A percentile compares a stretch with the other conserved stretches of the same genome.
These are phyloP conservation scores for Keithomyces neogunnii DNA, from an alignment of 2,329 filamentous ascomycete genomes.

Conservation along the genomic window DNA sequence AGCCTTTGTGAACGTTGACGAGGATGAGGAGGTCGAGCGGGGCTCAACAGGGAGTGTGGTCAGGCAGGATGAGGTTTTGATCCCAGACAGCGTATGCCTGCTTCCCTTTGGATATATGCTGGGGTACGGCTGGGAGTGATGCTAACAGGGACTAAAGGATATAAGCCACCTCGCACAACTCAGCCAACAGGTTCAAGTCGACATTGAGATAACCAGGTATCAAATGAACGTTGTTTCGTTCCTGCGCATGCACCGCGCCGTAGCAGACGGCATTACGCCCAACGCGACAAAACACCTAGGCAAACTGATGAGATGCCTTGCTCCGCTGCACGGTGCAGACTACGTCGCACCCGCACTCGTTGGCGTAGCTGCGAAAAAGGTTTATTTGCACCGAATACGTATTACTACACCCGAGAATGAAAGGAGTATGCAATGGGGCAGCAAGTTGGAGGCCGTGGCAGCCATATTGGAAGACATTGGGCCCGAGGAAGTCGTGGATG, in stretches of 20 bases:
- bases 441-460: slow-evolving; percentile 61
- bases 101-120: not conserved
- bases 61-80: slow-evolving; percentile 24
- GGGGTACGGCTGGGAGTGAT: slow-evolving; percentile 8
- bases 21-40: slow-evolving; percentile 29
- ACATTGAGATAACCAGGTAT: slow-evolving; percentile 74
- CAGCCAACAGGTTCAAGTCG: slow-evolving; percentile 51
- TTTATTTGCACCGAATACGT: slow-evolving; percentile 77
- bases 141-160: slow-evolving; percentile 26
- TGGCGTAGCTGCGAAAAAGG: slow-evolving; percentile 71
- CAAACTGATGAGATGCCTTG: slow-evolving; percentile 61
- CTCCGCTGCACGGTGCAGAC: slow-evolving; percentile 69
- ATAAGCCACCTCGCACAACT: slow-evolving; percentile 53
- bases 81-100: slow-evolving; percentile 34
- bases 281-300: slow-evolving; percentile 71
- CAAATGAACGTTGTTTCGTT: slow-evolving; percentile 83
- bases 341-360: slow-evolving; percentile 82
- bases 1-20: slow-evolving; percentile 68
- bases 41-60: slow-evolving; percentile 38
- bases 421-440: slow-evolving; percentile 90
- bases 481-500: slow-evolving; percentile 56
- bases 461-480: slow-evolving; percentile 54
- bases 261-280: slow-evolving; percentile 69
- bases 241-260: slow-evolving; percentile 78
- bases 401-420: slow-evolving; percentile 64